Base-by-base conservation (phyloP, 148 eudicot species). In the Cornus controversa region DNA sequence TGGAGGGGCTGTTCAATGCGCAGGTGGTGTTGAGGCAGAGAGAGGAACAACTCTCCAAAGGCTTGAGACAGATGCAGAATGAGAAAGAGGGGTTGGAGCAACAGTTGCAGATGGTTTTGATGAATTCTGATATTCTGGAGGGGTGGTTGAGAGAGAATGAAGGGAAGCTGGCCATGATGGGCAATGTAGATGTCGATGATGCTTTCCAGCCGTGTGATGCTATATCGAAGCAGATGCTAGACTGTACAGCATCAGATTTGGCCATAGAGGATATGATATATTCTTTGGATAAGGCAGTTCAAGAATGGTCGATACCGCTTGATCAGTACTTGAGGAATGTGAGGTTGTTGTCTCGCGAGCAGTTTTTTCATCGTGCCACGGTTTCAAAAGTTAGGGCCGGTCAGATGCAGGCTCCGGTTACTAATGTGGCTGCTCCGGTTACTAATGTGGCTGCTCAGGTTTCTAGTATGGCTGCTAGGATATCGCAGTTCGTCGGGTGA, bases 391-490 rank as follows among this genome's bases (percentile, higher is more conserved):
- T 93, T 71, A 81, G 94, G 79, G 97, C 86, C 40, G 85, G 82
- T 73, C 99, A 93, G 86, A 89, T 90, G 93, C 97, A 93, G 76
- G 91, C 92, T 80, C 99, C 90, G 79, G 91, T 96, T 83, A 80
- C 34, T 31, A 31, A 5, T 31, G 4, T 2, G 34, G 34, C 34
- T 31, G 34, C 34, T 31, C 34, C 2, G 34, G 34, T 31, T 31
- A 31, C 91, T 73, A 83, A 53, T 74, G 91, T 95, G 98, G 97
- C 96, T 82, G 87, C 93, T 27, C n/a, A n/a, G 34, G 34, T 31
- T 31, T 2, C 91, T 73, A 83, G 60, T 74, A 93, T 95, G 98
- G 97, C 96, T 82, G 87, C 93, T 27, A 89, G 98, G 79, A 83
- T 82, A 14, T 77, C 92, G 3, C 92, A 85, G 24, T 89, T 87